A percentile compares a stretch with the other conserved stretches of the same genome.
phyloP scores from a whole-genome alignment of 2,329 filamentous ascomycete species.

The Ascocoryne sarcoides region DNA sequence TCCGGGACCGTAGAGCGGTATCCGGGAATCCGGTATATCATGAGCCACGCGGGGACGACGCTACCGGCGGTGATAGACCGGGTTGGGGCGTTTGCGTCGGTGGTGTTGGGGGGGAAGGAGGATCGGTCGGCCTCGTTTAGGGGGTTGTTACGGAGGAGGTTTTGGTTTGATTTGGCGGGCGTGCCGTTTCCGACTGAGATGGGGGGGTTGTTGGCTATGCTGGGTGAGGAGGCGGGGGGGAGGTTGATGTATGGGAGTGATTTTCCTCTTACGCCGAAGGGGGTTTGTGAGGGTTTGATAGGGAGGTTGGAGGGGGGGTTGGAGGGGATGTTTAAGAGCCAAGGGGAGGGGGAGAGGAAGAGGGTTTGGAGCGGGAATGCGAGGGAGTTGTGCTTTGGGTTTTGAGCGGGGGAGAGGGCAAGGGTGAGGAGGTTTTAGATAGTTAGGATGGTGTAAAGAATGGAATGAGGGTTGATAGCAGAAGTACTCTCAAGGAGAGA shows the following conservation, averaged over 20 bases:
- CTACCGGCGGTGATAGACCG: constrained; percentile 34
- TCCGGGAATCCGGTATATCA: constrained; percentile 38
- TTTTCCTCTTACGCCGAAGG: constrained; percentile 39
- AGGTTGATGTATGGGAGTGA: constrained; percentile 44
- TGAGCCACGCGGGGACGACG: constrained; percentile 40
- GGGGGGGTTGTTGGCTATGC: constrained; percentile 30
- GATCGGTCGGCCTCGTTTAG: constrained; percentile 35
- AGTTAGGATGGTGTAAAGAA: no score
- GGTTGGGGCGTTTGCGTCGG: constrained; percentile 20
- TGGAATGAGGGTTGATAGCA: no score
- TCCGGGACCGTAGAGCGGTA: constrained; percentile 37
- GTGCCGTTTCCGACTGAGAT: constrained; percentile 42
- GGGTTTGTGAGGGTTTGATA: constrained; percentile 24
- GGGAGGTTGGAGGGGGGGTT: constrained; percentile 13
- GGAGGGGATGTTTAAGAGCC: constrained; percentile 30
- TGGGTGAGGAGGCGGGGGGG: constrained; percentile 27
- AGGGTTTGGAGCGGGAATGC: no score
- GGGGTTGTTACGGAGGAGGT: constrained; percentile 29
- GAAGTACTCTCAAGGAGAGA: no score
- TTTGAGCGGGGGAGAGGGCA: no score
- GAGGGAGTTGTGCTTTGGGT: no score
- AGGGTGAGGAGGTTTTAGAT: no score
- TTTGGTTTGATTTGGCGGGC: constrained; percentile 45
- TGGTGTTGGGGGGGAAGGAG: not conserved
- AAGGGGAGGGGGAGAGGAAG: no score